phyloP scores from a whole-genome alignment of 2,329 filamentous ascomycete species.

The Pseudodiploospora longispora region DNA sequence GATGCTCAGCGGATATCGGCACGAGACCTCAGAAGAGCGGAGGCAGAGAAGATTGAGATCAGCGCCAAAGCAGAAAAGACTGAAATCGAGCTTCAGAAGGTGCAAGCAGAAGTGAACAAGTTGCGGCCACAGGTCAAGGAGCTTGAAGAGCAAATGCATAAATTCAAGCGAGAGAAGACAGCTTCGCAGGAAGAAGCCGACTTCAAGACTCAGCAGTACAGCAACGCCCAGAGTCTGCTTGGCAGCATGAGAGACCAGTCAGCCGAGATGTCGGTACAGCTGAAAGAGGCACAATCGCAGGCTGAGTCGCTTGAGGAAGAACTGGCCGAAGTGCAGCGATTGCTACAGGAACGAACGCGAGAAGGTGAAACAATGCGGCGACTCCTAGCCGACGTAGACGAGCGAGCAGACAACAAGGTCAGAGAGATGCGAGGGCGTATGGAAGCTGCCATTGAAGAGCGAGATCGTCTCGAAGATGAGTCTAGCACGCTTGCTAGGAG shows the following conservation, averaged over 20 bases:
- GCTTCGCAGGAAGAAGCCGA: slow-evolving; percentile 70
- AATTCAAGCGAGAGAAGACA: slow-evolving; percentile 59
- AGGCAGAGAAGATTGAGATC: slow-evolving; percentile 72
- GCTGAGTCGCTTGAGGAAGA: slow-evolving; percentile 89
- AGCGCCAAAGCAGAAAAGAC: slow-evolving; percentile 65
- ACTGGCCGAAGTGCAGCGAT: slow-evolving; percentile 75
- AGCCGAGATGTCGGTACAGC: slow-evolving; percentile 78
- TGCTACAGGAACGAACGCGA: slow-evolving; percentile 78
- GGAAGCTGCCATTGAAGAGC: slow-evolving; percentile 86
- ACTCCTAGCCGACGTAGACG: slow-evolving; percentile 78
- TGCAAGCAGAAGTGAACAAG: slow-evolving; percentile 65
- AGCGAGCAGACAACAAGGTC: slow-evolving; percentile 70
- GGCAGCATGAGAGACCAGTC: slow-evolving; percentile 91
- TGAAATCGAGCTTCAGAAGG: slow-evolving; percentile 58
- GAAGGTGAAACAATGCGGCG: slow-evolving; percentile 94
- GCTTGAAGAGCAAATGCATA: slow-evolving; percentile 65
- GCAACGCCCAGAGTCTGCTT: slow-evolving; percentile 75
- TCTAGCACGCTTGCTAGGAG: slow-evolving; percentile 68
- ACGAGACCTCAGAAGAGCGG: slow-evolving; percentile 68
- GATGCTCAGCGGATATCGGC: slow-evolving; percentile 67
- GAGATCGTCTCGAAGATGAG: slow-evolving; percentile 88
- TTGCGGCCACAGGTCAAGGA: slow-evolving; percentile 55
- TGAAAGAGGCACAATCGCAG: slow-evolving; percentile 78
- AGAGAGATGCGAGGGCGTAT: slow-evolving; percentile 84
- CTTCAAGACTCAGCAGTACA: slow-evolving; percentile 77